Conservation (phyloP, 2,329 filamentous ascomycete species). For the Periconia digitata region DNA sequence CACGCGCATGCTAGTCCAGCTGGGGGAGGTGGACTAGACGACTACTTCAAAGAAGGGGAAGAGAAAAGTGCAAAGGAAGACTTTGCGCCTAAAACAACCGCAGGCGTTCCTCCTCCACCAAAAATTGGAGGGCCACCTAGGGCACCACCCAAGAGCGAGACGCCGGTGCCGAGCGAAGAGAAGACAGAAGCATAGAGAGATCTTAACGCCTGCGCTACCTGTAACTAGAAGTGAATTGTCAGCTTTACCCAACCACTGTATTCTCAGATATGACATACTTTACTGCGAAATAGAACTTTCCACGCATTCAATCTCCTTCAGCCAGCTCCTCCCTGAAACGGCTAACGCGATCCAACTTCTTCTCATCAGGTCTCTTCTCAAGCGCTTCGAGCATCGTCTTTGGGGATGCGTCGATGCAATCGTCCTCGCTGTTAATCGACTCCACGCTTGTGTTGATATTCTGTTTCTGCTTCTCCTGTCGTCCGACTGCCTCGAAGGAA, state of each 20-base stretch:
- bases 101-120: conserved; percentile 39
- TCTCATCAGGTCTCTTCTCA: conserved; percentile 14
- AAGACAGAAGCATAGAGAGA: conserved; percentile 8
- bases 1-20: conserved; percentile 33
- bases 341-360: conserved; percentile 25
- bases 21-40: conserved; percentile 41
- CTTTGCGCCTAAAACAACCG: conserved; percentile 34
- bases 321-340: conserved; percentile 35
- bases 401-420: not conserved
- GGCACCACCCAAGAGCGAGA: conserved; percentile 36
- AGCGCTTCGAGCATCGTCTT: not conserved
- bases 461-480: conserved; percentile 16
- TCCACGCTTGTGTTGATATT: conserved; percentile 18
- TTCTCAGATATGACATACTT: not conserved
- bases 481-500: conserved; percentile 28
- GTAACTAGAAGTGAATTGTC: not conserved
- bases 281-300: not conserved
- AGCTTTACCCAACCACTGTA: not conserved
- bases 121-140: conserved; percentile 38
- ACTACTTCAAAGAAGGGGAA: conserved; percentile 51
- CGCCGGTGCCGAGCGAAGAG: conserved; percentile 20
- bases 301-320: conserved; percentile 9
- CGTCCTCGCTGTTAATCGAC: conserved; percentile 22
- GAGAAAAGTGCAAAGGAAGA: conserved; percentile 48
- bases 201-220: not conserved